Evolutionary conservation across 78 protist genomes (phyloP), one percentile per base, ranked within the genome.

Genomic region (Corallochytrium limacisporum): DNA sequence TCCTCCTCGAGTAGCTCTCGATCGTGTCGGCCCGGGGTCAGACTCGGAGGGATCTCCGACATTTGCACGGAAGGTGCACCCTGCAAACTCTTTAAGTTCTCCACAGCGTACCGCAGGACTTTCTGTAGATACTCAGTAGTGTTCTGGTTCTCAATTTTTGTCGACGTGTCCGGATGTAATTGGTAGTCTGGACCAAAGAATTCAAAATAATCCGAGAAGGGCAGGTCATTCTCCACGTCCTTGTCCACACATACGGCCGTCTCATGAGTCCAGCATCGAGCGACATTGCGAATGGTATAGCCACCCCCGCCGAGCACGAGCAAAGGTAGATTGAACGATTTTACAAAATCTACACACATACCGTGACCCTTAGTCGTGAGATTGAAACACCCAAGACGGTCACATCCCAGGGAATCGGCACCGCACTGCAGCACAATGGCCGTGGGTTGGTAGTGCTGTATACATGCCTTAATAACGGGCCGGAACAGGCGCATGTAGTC

Each of bases 231-330:
- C 63, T 13, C 28, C 32, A 65, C 22, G 12, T 53, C 5, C 44
- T 20, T 55, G 62, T 53, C 74, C 37, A 53, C 43, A 4, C 7
- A 4, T 12, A 68, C 38, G 12, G 37, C 56, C 39, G 72, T 66
- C 57, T 66, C 72, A 15, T 66, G n/a, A 28, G 72, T 48, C 99
- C 99, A 98, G 74, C 98, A 95, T 12, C 99, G 80, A 3, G 98
- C 96, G 3, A 92, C 97, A 38, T 95, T 94, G 22, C 94, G 77
- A 39, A 93, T 81, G 0, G 98, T 92, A 76, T 98, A 98, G 13
- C 99, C 99, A 39, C 99, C 99, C 15, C 99, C 99, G 28, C 99
- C 99, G 29, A 97, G 77, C 24, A 97, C 73, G 53, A 97, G 63
- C 24, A 66, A 20, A 12, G 99, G 99, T 31, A 87, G 39, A 38